Evolutionary conservation across 2,329 filamentous ascomycete species (phyloP), one percentile per base, ranked within the genome.

Genomic region (Fusarium phyllophilum): DNA sequence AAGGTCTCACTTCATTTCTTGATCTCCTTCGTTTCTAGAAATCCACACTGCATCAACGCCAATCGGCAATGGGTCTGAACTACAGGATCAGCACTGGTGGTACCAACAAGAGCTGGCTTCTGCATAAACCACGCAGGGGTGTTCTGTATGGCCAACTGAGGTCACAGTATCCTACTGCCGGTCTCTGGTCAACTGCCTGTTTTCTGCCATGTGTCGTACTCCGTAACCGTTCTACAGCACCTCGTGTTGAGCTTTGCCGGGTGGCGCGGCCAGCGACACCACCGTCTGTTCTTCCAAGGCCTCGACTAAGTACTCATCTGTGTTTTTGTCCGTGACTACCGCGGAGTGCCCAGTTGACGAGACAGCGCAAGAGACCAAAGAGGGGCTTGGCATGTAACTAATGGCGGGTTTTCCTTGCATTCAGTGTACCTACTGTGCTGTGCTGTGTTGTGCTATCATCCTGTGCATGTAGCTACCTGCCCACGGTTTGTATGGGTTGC

Each of bases 21-120:
- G 61, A 64, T 75, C 65, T 63, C 61, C 61, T 66, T 71, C 62
- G 62, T 65, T 77, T 74, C 72, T 74, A 68, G 72, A 74, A 74
- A 71, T 64, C 69, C 68, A 60, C 38, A n/a, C 41, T 72, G 64
- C 64, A 51, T 70, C 62, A 61, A 65, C 48, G 29, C 46, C 63
- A 74, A 66, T 54, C 51, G 55, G 59, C 36, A 67, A 64, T 42
- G 69, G 68, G 64, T 48, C 44, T 38, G 57, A 62, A 45, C 54
- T 59, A 60, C 71, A 58, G 60, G 48, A 60, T 71, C 61, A 74
- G 29, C 54, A 51, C 56, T 55, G 48, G 57, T 39, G 56, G 64
- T 44, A 55, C 31, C 39, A 62, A 56, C 52, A 48, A 42, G 44
- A 66, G 55, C 33, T 52, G 60, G 54, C 55, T 70, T 55, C 55